Evolutionary conservation across 805 yeast genomes (phyloP).

Genomic region (Candida ulmi): DNA sequence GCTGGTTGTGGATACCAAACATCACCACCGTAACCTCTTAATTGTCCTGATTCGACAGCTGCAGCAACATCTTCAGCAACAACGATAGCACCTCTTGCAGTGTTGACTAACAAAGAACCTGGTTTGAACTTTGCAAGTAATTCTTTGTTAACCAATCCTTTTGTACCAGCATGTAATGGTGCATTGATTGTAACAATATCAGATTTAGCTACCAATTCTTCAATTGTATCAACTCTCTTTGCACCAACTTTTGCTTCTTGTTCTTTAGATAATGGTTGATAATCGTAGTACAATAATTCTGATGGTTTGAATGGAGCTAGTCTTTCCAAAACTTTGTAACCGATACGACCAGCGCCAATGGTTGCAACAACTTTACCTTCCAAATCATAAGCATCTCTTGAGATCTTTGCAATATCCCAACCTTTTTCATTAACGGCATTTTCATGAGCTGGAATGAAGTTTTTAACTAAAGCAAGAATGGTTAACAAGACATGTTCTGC

Average conservation of each 20-base stretch:
- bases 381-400: conserved; percentile 67
- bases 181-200: conserved; percentile 75
- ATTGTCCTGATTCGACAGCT: conserved; percentile 61
- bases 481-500: conserved; percentile 80
- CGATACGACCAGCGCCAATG: conserved; percentile 80
- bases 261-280: conserved; percentile 57
- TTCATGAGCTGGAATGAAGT: conserved; percentile 75
- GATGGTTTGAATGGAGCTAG: conserved; percentile 68
- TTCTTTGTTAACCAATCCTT: conserved; percentile 62
- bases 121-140: conserved; percentile 63
- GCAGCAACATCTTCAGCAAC: conserved; percentile 70
- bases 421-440: conserved; percentile 48
- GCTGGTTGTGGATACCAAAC: conserved; percentile 88
- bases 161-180: conserved; percentile 68
- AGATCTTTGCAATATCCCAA: conserved; percentile 77
- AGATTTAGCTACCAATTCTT: conserved; percentile 60
- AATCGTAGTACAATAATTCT: conserved; percentile 69
- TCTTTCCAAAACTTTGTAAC: conserved; percentile 69
- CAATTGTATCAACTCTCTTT: conserved; percentile 52
- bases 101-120: conserved; percentile 70
- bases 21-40: conserved; percentile 81
- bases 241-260: conserved; percentile 55
- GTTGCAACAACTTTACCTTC: conserved; percentile 77
- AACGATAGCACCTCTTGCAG: conserved; percentile 80
- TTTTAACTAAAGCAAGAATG: conserved; percentile 63